Evolutionary conservation across 2,329 filamentous ascomycete genomes (phyloP).

Genomic region (Phialophora tarda): DNA sequence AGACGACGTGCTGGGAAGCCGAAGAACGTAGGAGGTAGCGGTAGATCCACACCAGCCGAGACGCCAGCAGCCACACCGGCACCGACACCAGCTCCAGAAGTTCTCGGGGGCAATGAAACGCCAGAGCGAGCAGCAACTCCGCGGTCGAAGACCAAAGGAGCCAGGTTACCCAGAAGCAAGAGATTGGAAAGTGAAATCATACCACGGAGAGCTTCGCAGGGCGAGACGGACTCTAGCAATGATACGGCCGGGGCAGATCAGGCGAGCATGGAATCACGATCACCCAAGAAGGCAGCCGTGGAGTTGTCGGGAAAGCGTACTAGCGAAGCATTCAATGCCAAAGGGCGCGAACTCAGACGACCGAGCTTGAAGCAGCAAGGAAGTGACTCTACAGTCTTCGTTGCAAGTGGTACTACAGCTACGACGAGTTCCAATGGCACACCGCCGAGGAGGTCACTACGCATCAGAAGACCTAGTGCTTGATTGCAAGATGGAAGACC

Average conservation of each 20-base stretch:
- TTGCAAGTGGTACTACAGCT: slow-evolving; percentile 13
- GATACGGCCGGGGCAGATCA: slow-evolving; percentile 3
- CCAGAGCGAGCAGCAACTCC: slow-evolving; percentile 3
- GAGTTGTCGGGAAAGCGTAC: background rate
- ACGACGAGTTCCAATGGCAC: slow-evolving; percentile 6
- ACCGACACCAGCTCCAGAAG: slow-evolving; percentile 25
- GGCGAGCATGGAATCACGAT: slow-evolving; percentile 4
- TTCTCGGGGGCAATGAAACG: background rate
- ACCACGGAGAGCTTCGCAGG: background rate
- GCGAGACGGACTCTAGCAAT: slow-evolving; percentile 10
- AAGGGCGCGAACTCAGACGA: slow-evolving; percentile 1
- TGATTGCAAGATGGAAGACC: slow-evolving; percentile 3
- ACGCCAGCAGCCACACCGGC: slow-evolving; percentile 15
- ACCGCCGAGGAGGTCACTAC: slow-evolving; percentile 29
- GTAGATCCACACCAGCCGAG: slow-evolving; percentile 16
- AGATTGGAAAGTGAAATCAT: background rate
- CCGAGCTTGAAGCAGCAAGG: slow-evolving; percentile 23
- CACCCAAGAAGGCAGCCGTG: background rate
- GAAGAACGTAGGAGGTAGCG: slow-evolving; percentile 16
- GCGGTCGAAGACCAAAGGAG: background rate
- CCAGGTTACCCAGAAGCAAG: background rate
- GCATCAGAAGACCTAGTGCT: slow-evolving; percentile 25
- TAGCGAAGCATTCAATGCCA: background rate
- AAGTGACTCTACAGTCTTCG: slow-evolving; percentile 29
- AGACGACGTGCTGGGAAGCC: slow-evolving; percentile 14